These are phyloP conservation scores for Paecilomyces dactylethromorphus DNA, from an alignment of 2,329 filamentous ascomycete species.

Conservation along the genomic window DNA sequence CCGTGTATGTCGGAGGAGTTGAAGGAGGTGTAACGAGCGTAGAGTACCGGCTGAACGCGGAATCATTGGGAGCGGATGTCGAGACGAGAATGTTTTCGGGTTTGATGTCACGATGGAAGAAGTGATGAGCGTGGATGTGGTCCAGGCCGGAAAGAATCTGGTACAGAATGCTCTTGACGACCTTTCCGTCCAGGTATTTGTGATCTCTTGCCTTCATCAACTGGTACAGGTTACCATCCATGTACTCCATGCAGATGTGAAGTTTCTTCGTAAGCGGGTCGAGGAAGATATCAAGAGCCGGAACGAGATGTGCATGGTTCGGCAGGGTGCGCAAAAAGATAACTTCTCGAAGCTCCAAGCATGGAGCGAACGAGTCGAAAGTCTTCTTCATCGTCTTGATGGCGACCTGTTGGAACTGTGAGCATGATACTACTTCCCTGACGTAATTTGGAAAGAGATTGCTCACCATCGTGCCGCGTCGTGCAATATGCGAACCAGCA, in stretches of 20 bases:
- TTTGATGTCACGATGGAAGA: slow-evolving; percentile 99
- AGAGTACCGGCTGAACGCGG: slow-evolving; percentile 88
- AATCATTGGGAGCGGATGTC: slow-evolving; percentile 78
- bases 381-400: slow-evolving; percentile 99
- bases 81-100: slow-evolving; percentile 98
- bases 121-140: slow-evolving; percentile 93
- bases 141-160: slow-evolving; percentile 95
- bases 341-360: slow-evolving; percentile 89
- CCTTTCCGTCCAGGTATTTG: slow-evolving; percentile 81
- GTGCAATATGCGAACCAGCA: slow-evolving; percentile 80
- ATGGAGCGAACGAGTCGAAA: slow-evolving; percentile 85
- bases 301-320: slow-evolving; percentile 85
- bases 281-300: slow-evolving; percentile 94
- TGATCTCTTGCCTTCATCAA: slow-evolving; percentile 98
- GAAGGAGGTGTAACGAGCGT: slow-evolving; percentile 89
- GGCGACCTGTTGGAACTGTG: slow-evolving; percentile 60
- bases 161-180: slow-evolving; percentile 95
- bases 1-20: slow-evolving; percentile 86
- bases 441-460: slow-evolving; percentile 5
- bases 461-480: slow-evolving; percentile 85
- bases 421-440: slow-evolving; percentile 3
- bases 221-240: slow-evolving; percentile 98
- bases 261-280: slow-evolving; percentile 94
- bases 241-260: slow-evolving; percentile 98
- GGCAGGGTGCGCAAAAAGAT: slow-evolving; percentile 91